These are phyloP conservation scores for Isabelozyma pseudorhagii DNA, from an alignment of 805 yeast species.

Conservation along the genomic window DNA sequence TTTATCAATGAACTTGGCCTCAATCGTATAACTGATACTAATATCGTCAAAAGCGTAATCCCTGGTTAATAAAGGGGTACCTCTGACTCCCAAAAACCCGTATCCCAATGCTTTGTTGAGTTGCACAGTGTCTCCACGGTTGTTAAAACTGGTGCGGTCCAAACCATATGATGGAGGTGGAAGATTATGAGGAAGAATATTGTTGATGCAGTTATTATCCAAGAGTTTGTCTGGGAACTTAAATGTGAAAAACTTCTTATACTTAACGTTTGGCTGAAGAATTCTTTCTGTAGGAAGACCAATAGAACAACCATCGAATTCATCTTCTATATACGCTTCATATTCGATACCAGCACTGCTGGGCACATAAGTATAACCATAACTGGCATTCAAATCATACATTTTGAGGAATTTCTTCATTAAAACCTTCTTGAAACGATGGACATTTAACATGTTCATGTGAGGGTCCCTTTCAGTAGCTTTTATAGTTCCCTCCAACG, in stretches of 20 bases:
- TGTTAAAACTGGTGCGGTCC: constrained; percentile 34
- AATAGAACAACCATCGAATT: constrained; percentile 42
- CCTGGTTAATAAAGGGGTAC: constrained; percentile 50
- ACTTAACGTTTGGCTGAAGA: constrained; percentile 45
- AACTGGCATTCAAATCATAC: constrained; percentile 60
- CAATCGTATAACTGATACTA: constrained; percentile 50
- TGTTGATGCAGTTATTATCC: constrained; percentile 51
- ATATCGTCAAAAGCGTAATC: constrained; percentile 45
- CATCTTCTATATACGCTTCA: constrained; percentile 41
- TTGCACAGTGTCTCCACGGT: constrained; percentile 30
- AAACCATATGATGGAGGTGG: constrained; percentile 45
- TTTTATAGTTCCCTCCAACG: constrained; percentile 47
- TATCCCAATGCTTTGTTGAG: constrained; percentile 48
- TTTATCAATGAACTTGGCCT: constrained; percentile 53
- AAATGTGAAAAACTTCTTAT: constrained; percentile 58
- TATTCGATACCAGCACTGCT: constrained; percentile 49
- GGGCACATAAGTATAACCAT: constrained; percentile 47
- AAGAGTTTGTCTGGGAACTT: constrained; percentile 53
- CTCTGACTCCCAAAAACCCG: constrained; percentile 47
- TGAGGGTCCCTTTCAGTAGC: constrained; percentile 20
- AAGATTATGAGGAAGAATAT: constrained; percentile 32
- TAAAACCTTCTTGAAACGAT: constrained; percentile 26
- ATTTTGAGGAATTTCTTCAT: constrained; percentile 54
- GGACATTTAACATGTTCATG: constrained; percentile 4
- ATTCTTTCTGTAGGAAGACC: constrained; percentile 51